Conservation (phyloP, 1,284 basidiomycete genomes). For the Thelephora terrestris region DNA sequence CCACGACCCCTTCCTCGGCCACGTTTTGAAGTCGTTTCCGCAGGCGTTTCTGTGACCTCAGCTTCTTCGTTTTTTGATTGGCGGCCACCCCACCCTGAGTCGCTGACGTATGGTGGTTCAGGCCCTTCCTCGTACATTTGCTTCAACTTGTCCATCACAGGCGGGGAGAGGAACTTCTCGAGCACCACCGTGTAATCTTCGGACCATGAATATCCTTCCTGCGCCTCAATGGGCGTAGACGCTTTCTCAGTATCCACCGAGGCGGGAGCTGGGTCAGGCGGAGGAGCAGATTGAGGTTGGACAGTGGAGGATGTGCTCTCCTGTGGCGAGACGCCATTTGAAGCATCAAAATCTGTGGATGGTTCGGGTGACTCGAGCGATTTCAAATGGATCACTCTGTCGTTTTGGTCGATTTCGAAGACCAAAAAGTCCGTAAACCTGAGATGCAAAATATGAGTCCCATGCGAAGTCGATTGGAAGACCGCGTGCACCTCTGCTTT, state of each 20-base stretch:
- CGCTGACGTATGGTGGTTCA: constrained; percentile 55
- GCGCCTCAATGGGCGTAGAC: background rate
- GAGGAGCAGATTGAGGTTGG: background rate
- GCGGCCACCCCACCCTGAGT: constrained; percentile 57
- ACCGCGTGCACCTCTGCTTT: constrained; percentile 70
- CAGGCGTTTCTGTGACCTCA: constrained; percentile 19
- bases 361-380: constrained; percentile 62
- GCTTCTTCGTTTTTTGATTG: constrained; percentile 18
- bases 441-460: constrained; percentile 2
- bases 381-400: constrained; percentile 71
- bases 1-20: constrained; percentile 34
- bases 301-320: constrained; percentile 1
- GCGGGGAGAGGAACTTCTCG: constrained; percentile 50
- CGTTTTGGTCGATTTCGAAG: constrained; percentile 75
- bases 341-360: constrained; percentile 20
- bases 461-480: background rate
- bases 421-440: constrained; percentile 96
- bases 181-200: constrained; percentile 47
- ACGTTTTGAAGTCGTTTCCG: constrained; percentile 16
- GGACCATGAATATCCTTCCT: constrained; percentile 39
- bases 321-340: constrained; percentile 1
- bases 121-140: constrained; percentile 68
- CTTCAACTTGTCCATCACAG: constrained; percentile 54
- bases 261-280: background rate
- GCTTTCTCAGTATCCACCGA: background rate